A percentile compares a stretch with the other conserved stretches of the same genome.
These are phyloP conservation scores for Onygena corvina DNA, from an alignment of 2,329 filamentous ascomycete species.

Conservation along the genomic window DNA sequence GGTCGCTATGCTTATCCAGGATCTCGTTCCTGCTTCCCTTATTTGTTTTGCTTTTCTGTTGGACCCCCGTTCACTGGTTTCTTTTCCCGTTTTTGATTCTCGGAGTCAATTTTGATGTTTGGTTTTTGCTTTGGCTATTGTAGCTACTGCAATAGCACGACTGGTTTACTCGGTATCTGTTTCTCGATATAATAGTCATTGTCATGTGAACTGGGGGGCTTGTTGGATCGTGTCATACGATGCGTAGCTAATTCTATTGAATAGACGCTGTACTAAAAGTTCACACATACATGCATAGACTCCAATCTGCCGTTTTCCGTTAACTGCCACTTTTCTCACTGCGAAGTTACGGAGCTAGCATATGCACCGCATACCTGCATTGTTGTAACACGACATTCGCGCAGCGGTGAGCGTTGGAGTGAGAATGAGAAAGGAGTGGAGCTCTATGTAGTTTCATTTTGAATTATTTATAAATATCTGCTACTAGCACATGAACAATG, in stretches of 20 bases:
- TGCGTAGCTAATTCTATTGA: too few relatives aligned
- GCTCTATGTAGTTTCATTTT: background rate
- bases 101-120: background rate
- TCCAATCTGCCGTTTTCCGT: too few relatives aligned
- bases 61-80: background rate
- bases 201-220: too few relatives aligned
- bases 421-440: background rate
- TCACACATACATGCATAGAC: too few relatives aligned
- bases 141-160: background rate
- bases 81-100: background rate
- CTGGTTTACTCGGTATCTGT: too few relatives aligned
- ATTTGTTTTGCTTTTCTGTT: background rate
- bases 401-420: background rate
- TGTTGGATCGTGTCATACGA: too few relatives aligned
- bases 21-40: background rate
- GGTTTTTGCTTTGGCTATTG: background rate
- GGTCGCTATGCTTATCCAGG: background rate
- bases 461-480: background rate
- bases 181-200: too few relatives aligned
- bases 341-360: too few relatives aligned
- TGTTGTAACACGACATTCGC: background rate
- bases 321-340: too few relatives aligned
- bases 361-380: background rate
- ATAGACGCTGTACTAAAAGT: too few relatives aligned
- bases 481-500: background rate